Evolutionary conservation across 148 eudicot species (phyloP), one percentile per base, ranked within the genome.

Genomic region (Nyssa sinensis): DNA sequence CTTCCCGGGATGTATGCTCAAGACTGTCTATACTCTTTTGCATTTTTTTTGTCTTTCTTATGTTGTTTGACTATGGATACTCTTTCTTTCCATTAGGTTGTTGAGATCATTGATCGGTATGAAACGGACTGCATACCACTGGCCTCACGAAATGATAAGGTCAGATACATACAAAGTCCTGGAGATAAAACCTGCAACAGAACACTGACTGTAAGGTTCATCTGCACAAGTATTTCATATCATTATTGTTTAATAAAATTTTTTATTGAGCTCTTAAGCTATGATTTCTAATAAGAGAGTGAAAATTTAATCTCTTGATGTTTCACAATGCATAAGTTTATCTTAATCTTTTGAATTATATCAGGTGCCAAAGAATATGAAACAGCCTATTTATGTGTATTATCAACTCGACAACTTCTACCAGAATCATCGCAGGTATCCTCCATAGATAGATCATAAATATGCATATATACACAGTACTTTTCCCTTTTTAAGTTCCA

Each of bases 351-450:
- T 44, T 44, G 16, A 44, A 44, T 11, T 19, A 11, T 44, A 13
- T 44, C 17, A 44, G 99, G 96, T 96, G 37, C 44, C 78, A 6
- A 96, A 93, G 88, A 61, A 76, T 72, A 96, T 96, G 99, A 86
- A 89, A 71, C 83, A 84, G 51, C 99, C 99, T 37, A 88, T 96
- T 51, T 90, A 89, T 86, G 93, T 93, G 55, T 96, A 96, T 75
- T 96, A 96, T 81, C 94, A 96, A 85, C 98, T 96, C 29, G 99
- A 96, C 84, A 96, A 96, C 75, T 96, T 85, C 80, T 96, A 93
- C 80, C 99, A 96, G 88, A 96, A 96, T 78, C 99, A 96, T 77
- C 99, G 99, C 80, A 89, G 99, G 99, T 92, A 82, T n/a, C n/a
- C n/a, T n/a, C n/a, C n/a, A n/a, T n/a, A n/a, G n/a, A n/a, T n/a